A percentile compares a stretch with the other conserved stretches of the same genome.
phyloP scores from a whole-genome alignment of 2,329 filamentous ascomycete species.

The Arthrobotrys iridis region DNA sequence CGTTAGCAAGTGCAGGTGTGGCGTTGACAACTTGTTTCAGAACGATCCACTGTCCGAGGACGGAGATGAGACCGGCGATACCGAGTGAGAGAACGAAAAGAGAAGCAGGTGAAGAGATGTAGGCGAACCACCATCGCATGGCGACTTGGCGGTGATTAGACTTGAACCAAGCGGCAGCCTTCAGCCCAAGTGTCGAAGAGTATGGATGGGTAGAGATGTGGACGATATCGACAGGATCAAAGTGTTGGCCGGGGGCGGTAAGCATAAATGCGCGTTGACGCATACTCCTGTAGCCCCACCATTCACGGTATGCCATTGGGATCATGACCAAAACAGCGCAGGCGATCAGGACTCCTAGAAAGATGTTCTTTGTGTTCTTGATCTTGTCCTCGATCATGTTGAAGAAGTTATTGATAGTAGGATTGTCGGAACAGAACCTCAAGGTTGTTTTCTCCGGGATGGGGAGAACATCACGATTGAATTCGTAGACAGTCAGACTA shows the following conservation, averaged over 20 bases:
- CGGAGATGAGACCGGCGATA: conserved; percentile 81
- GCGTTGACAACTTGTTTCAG: conserved; percentile 77
- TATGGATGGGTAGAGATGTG: conserved; percentile 86
- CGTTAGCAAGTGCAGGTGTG: conserved; percentile 76
- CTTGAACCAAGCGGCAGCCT: conserved; percentile 72
- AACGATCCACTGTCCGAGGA: conserved; percentile 83
- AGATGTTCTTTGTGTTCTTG: conserved; percentile 75
- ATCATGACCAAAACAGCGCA: conserved; percentile 77
- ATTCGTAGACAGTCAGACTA: conserved; percentile 76
- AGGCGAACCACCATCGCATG: conserved; percentile 83
- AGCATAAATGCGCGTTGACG: conserved; percentile 75
- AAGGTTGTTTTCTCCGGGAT: conserved; percentile 83
- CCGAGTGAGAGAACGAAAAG: conserved; percentile 87
- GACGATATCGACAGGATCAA: conserved; percentile 85
- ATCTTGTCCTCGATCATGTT: conserved; percentile 73
- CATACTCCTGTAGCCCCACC: conserved; percentile 78
- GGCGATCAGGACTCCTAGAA: conserved; percentile 77
- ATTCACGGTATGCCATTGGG: conserved; percentile 83
- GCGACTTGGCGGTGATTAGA: conserved; percentile 74
- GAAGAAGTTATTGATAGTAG: conserved; percentile 86
- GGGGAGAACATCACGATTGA: conserved; percentile 81
- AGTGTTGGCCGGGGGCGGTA: conserved; percentile 67
- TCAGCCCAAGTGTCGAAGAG: conserved; percentile 77
- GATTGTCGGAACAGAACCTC: conserved; percentile 87
- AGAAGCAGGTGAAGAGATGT: conserved; percentile 83